These are phyloP conservation scores for Mycena belliarum DNA, from an alignment of 768 basidiomycete species.

Conservation along the genomic window DNA sequence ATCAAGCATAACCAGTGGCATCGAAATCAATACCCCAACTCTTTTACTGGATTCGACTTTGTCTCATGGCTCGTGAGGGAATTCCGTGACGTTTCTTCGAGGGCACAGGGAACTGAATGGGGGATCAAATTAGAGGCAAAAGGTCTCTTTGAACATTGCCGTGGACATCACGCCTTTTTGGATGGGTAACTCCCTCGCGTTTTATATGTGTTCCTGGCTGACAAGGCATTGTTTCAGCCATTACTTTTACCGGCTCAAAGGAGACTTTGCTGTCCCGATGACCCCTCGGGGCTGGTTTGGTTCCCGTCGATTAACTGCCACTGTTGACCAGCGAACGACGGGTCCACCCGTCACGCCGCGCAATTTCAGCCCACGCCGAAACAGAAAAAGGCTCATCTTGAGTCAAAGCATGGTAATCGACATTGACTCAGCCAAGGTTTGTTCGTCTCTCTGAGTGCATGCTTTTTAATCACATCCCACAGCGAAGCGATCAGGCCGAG, in stretches of 20 bases:
- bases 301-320: conserved; percentile 48
- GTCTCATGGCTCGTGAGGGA: conserved; percentile 92
- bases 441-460: conserved; percentile 8
- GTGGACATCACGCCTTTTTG: conserved; percentile 77
- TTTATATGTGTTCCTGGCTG: conserved; percentile 1
- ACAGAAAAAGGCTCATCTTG: conserved; percentile 66
- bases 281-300: conserved; percentile 79
- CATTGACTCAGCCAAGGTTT: conserved; percentile 73
- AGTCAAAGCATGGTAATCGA: conserved; percentile 93
- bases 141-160: conserved; percentile 84
- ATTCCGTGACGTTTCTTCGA: conserved; percentile 83
- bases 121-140: conserved; percentile 76
- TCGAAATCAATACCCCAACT: conserved; percentile 66
- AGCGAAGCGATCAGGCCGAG: conserved; percentile 88
- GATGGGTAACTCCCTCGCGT: conserved; percentile 63
- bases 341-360: conserved; percentile 23
- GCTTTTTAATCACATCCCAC: conserved; percentile 6
- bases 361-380: conserved; percentile 43
- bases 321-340: conserved; percentile 32
- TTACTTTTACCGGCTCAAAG: conserved; percentile 84
- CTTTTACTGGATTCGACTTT: conserved; percentile 88
- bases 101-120: conserved; percentile 79
- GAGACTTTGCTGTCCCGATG: conserved; percentile 70
- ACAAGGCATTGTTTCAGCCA: conserved; percentile 49
- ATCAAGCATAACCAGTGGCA: conserved; percentile 90